Evolutionary conservation across 1,284 basidiomycete species (phyloP).

Genomic region (Ceratobasidium sp.): DNA sequence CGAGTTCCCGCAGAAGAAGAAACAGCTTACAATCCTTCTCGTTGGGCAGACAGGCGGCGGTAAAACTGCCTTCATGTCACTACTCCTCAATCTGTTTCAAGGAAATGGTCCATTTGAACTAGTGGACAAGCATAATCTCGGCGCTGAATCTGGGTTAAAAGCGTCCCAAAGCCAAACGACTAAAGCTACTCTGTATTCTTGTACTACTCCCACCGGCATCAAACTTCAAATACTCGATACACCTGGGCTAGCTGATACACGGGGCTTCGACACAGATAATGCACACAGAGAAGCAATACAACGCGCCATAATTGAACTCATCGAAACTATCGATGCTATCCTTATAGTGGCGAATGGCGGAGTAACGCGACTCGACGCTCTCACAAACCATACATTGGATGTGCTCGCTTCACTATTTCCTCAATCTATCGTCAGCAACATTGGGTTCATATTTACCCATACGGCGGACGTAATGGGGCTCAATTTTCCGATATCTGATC

Average conservation of each 20-base stretch:
- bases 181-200: conserved; percentile 3
- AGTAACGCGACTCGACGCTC: too few species aligned
- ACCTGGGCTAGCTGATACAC: conserved; percentile 47
- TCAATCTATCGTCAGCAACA: too few species aligned
- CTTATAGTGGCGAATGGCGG: too few species aligned
- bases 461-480: too few species aligned
- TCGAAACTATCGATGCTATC: too few species aligned
- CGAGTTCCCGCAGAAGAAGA: neutral
- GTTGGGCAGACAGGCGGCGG: conserved; percentile 21
- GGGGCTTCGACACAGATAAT: conserved; percentile 46
- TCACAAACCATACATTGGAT: too few species aligned
- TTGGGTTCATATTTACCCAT: too few species aligned
- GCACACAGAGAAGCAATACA: conserved; percentile 35
- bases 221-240: conserved; percentile 46
- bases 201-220: conserved; percentile 27
- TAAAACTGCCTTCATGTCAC: conserved; percentile 26
- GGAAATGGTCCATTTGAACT: conserved; percentile 6
- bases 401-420: too few species aligned
- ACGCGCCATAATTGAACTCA: too few species aligned
- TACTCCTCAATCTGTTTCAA: conserved; percentile 14
- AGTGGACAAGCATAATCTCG: neutral
- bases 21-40: conserved; percentile 4
- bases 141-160: conserved; percentile 1
- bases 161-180: conserved; percentile 19
- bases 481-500: too few species aligned